Base-by-base conservation (phyloP, 2,329 filamentous ascomycete genomes). In the Fusarium sp. region DNA sequence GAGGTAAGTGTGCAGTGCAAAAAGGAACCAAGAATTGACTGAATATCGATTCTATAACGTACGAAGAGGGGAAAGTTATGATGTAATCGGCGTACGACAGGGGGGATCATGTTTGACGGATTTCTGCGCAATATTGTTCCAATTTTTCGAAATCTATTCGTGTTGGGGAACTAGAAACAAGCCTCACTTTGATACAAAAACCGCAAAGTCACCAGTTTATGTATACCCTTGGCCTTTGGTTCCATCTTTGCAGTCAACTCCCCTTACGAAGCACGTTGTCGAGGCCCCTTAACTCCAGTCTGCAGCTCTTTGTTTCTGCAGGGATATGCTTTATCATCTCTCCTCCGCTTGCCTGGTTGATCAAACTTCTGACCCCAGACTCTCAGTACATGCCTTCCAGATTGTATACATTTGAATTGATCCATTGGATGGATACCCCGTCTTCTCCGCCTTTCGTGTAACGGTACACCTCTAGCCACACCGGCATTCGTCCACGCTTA, bases 1-100 rank as follows among this genome's bases (percentile, higher is more conserved):
- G 76, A 82, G 59, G 79, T 82, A 17, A 74, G 69, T 14, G 73
- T 75, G 8, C 63, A 64, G 17, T 76, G 73, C 38, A 66, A 63
- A 9, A 65, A 63, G 38, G 50, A 57, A 24, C 24, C 47, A 22
- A 50, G 49, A 42, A 34, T 22, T 34, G 44, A 43, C 13, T 69
- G 36, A 72, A 24, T 15, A 26, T 49, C 39, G 34, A 31, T 54
- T 24, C 31, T 57, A 38, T 36, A 22, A 34, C 38, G 51, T 46
- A 43, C 17, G 26, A 58, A 33, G n/a, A 38, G 24, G 33, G 28
- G 34, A 17, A 17, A 34, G 31, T 56, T 19, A 50, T 52, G 31
- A 39, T 19, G 50, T 42, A 26, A 36, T 10, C 34, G 33, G 46
- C 39, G 52, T 34, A 17, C 36, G 36, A 22, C 31, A 36, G 40